Base-by-base conservation (phyloP, 116 monocot genomes). In the Posidonia oceanica region DNA sequence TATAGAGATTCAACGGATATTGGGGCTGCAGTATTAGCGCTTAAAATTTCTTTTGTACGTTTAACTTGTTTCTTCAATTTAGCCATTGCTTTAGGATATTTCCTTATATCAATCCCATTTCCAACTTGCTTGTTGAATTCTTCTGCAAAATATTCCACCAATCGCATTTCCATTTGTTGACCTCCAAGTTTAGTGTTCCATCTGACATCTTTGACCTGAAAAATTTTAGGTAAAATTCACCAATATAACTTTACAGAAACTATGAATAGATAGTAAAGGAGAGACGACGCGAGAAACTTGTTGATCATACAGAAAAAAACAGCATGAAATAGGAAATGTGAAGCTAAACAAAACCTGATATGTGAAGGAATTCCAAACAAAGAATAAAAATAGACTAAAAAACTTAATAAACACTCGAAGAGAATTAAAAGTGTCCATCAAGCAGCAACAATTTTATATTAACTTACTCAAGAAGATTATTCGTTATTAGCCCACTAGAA, bases 11-110 rank as follows among this genome's bases (percentile, higher is more conserved):
- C 99, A 57, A 99, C 93, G 66, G 99, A 99, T 71, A 99, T 86
- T 48, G 90, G 90, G 67, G 99, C 99, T 2, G 67, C 81, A 5
- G 81, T 99, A 65, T 99, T 99, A 42, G 99, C 90, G 83, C 99
- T 99, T 18, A 99, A 72, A 69, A 99, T 93, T 86, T 99, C 93
- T 83, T 99, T 99, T 0, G 99, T 93, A 1, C 99, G 90, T 72
- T 90, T 99, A 2, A 90, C 93, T 78, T 99, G 99, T 63, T 99
- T 99, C 79, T 99, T 99, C 84, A 99, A 76, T 80, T 93, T 99
- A 74, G 93, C 90, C 90, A 99, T 99, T 63, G 99, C 85, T 72
- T 99, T 99, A 0, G 93, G 81, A 14, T 66, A 89, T 8, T 86
- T 86, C 66, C 99, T 93, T 66, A 99, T 78, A 73, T 99, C 99